These are phyloP conservation scores for Suillus spraguei DNA, from an alignment of 768 basidiomycete genomes.

Conservation along the genomic window DNA sequence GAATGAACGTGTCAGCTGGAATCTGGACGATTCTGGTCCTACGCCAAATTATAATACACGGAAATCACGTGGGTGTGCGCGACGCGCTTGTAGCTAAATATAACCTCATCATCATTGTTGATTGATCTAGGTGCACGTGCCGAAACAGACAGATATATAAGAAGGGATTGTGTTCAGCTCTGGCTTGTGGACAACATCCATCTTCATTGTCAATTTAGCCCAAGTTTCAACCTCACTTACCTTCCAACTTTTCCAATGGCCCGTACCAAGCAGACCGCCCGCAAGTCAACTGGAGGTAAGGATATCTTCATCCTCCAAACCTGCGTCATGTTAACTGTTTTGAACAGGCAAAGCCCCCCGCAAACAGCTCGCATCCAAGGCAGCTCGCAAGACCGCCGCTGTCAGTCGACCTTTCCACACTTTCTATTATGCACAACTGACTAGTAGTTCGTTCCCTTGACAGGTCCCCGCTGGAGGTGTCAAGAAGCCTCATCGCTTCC, in stretches of 20 bases:
- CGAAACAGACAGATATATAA: slow-evolving; percentile 4
- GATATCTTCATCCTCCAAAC: not conserved
- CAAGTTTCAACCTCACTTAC: not conserved
- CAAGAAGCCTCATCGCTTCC: slow-evolving; percentile 84
- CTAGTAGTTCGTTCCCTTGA: slow-evolving; percentile 16
- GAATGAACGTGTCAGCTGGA: too few relatives aligned
- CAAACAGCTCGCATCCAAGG: slow-evolving; percentile 62
- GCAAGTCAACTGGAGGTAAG: slow-evolving; percentile 78
- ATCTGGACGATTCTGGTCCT: too few relatives aligned
- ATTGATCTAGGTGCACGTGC: slow-evolving; percentile 9
- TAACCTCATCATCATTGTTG: slow-evolving; percentile 8
- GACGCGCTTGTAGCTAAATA: slow-evolving; percentile 12
- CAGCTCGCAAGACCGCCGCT: slow-evolving; percentile 58
- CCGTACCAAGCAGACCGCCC: slow-evolving; percentile 80
- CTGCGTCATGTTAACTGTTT: slow-evolving; percentile 7
- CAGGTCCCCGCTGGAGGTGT: slow-evolving; percentile 62
- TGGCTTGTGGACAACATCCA: slow-evolving; percentile 2
- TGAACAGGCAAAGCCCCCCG: slow-evolving; percentile 57
- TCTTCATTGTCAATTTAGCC: slow-evolving; percentile 27
- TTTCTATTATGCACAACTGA: slow-evolving; percentile 4
- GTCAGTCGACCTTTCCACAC: slow-evolving; percentile 30
- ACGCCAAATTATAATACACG: too few relatives aligned
- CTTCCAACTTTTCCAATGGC: slow-evolving; percentile 47
- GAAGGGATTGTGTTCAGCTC: not conserved
- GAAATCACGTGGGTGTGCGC: slow-evolving; percentile 12